Conservation (phyloP, 805 yeast species). For the Cephaloascus albidus region DNA sequence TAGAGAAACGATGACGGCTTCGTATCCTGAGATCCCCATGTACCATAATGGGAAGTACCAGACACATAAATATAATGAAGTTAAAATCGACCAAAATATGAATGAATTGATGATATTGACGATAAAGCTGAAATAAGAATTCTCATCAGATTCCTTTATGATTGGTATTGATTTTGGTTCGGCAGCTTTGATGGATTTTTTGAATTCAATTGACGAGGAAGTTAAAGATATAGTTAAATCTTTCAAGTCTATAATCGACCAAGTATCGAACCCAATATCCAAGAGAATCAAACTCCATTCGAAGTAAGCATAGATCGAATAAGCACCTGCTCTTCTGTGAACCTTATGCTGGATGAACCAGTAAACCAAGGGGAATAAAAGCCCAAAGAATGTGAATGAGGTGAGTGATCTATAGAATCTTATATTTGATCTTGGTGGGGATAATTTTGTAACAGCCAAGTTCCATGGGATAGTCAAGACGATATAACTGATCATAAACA, state of each 20-base stretch:
- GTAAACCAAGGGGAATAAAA: conserved; percentile 74
- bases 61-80: conserved; percentile 75
- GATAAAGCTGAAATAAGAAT: conserved; percentile 23
- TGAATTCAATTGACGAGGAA: conserved; percentile 13
- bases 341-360: conserved; percentile 92
- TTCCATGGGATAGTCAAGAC: conserved; percentile 92
- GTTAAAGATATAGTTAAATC: conserved; percentile 42
- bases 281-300: conserved; percentile 87
- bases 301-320: conserved; percentile 86
- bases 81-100: conserved; percentile 76
- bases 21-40: conserved; percentile 96
- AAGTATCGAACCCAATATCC: conserved; percentile 80
- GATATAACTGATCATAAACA: conserved; percentile 89
- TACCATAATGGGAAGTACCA: conserved; percentile 99
- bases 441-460: conserved; percentile 42
- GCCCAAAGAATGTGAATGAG: conserved; percentile 55
- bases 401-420: conserved; percentile 46
- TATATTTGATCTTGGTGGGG: conserved; percentile 32
- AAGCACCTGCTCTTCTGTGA: conserved; percentile 83
- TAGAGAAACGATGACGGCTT: conserved; percentile 53
- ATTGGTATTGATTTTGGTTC: background rate
- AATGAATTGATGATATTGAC: conserved; percentile 53
- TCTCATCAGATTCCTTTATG: conserved; percentile 8
- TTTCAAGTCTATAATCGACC: conserved; percentile 63
- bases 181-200: conserved; percentile 5